Conservation (phyloP, 805 yeast genomes). For the Candida multigemmis region DNA sequence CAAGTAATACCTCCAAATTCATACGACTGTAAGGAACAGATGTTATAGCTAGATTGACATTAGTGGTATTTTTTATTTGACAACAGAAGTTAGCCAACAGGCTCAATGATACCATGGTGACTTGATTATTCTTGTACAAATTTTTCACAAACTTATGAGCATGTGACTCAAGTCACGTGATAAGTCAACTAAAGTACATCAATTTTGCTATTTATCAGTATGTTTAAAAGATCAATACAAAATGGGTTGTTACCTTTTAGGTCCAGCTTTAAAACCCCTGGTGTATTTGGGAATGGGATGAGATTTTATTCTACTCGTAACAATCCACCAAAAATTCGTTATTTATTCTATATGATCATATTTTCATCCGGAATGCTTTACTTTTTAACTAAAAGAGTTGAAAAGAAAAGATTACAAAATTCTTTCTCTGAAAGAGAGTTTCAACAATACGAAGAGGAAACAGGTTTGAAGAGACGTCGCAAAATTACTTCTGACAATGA, state of each 20-base stretch:
- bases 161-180: too few species aligned
- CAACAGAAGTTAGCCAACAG: slow-evolving; percentile 78
- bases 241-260: too few species aligned
- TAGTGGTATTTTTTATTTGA: slow-evolving; percentile 80
- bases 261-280: background rate
- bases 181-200: too few species aligned
- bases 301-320: background rate
- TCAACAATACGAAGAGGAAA: slow-evolving; percentile 35
- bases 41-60: slow-evolving; percentile 65
- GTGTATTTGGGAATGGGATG: background rate
- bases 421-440: slow-evolving; percentile 43
- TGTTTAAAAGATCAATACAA: too few species aligned
- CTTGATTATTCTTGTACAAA: background rate
- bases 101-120: slow-evolving; percentile 63
- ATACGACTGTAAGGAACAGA: slow-evolving; percentile 76
- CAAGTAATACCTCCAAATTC: slow-evolving; percentile 76
- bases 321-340: slow-evolving; percentile 20
- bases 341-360: slow-evolving; percentile 24
- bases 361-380: slow-evolving; percentile 23
- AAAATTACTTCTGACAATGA: slow-evolving; percentile 29
- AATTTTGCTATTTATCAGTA: too few species aligned
- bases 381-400: slow-evolving; percentile 19
- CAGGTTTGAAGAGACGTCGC: slow-evolving; percentile 44
- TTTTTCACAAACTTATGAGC: too few species aligned
- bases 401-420: slow-evolving; percentile 20